Percentiles rank a stretch among this genome's conserved stretches.
These are phyloP conservation scores for Fagopyrum esculentum DNA, from an alignment of 148 eudicot genomes.

Conservation along the genomic window DNA sequence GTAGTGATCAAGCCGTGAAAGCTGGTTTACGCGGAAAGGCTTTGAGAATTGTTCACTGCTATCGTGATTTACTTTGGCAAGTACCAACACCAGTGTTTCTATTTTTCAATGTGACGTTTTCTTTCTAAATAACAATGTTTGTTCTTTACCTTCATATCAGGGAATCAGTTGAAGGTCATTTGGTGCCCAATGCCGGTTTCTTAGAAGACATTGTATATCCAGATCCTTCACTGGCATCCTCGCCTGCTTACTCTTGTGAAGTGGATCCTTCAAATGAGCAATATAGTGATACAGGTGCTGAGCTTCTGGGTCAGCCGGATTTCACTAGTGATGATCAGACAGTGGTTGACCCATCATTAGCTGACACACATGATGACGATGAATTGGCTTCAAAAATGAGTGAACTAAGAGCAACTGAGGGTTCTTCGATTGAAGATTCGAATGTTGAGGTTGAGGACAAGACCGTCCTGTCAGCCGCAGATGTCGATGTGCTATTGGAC, in stretches of 20 bases:
- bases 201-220: conserved; percentile 58
- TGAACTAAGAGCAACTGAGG: conserved; percentile 43
- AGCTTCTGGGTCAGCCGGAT: conserved; percentile 26
- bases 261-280: conserved; percentile 34
- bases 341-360: conserved; percentile 22
- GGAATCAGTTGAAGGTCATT: conserved; percentile 67
- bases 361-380: conserved; percentile 24
- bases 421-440: conserved; percentile 25
- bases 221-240: conserved; percentile 54
- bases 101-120: not conserved
- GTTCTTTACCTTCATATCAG: conserved; percentile 25
- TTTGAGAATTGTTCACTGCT: conserved; percentile 58
- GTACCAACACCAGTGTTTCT: conserved; percentile 1
- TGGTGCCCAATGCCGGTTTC: conserved; percentile 86
- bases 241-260: conserved; percentile 38
- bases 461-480: conserved; percentile 45
- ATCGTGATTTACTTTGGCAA: conserved; percentile 74
- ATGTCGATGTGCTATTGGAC: conserved; percentile 69
- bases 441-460: conserved; percentile 39
- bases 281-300: conserved; percentile 19
- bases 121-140: not conserved
- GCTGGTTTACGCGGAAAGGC: conserved; percentile 96
- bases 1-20: conserved; percentile 67
- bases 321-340: conserved; percentile 20
- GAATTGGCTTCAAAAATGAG: conserved; percentile 37